Evolutionary conservation across 805 yeast genomes (phyloP).

Genomic region (Lipomyces starkeyi): DNA sequence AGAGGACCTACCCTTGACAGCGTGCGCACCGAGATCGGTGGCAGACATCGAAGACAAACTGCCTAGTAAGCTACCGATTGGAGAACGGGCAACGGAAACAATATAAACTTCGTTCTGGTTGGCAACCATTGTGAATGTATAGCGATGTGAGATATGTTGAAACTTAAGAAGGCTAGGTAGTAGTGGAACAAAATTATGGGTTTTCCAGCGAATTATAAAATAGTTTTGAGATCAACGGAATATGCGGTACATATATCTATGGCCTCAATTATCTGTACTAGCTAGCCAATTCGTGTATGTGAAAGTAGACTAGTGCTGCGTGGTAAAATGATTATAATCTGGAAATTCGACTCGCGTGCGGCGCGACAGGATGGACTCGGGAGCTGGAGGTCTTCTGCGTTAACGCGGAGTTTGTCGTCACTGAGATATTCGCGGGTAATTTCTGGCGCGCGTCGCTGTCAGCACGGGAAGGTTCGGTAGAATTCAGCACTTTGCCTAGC

Average conservation of each 20-base stretch:
- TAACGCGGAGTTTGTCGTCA: neutral
- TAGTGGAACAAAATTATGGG: neutral
- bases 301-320: neutral
- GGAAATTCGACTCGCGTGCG: neutral
- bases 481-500: neutral
- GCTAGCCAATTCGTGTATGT: neutral
- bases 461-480: neutral
- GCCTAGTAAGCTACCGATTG: conserved; percentile 95
- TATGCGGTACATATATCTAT: neutral
- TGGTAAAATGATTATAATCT: neutral
- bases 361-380: neutral
- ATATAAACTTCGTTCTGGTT: conserved; percentile 65
- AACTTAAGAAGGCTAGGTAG: no score
- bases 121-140: conserved; percentile 24
- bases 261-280: neutral
- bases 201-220: neutral
- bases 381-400: neutral
- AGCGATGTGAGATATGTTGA: no score
- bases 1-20: conserved; percentile 59
- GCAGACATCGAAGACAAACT: conserved; percentile 72
- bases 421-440: neutral
- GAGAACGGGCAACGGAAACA: conserved; percentile 92
- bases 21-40: conserved; percentile 89
- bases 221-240: neutral
- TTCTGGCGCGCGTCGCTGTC: neutral